Evolutionary conservation across 1,139 yeast species (phyloP).

Genomic region (Kluyveromyces sp.): DNA sequence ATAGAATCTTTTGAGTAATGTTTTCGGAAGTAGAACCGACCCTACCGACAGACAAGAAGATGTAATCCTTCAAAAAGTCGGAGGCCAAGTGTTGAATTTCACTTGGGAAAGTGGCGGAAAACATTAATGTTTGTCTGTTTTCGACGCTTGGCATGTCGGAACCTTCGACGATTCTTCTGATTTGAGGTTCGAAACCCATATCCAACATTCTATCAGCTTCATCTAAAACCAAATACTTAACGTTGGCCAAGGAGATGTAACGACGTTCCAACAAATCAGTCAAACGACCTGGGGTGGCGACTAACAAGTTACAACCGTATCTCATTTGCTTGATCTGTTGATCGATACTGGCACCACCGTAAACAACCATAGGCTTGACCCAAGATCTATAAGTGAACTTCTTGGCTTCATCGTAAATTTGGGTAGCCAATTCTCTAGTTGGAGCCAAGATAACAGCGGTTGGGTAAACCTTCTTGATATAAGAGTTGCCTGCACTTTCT

Average conservation of each 20-base stretch:
- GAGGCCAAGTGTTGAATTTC: slow-evolving; percentile 96
- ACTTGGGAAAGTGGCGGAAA: slow-evolving; percentile 97
- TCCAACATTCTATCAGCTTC: slow-evolving; percentile 99
- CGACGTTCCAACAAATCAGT: slow-evolving; percentile 95
- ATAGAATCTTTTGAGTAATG: slow-evolving; percentile 86
- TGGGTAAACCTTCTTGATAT: slow-evolving; percentile 80
- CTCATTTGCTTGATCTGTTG: slow-evolving; percentile 82
- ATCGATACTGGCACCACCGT: slow-evolving; percentile 96
- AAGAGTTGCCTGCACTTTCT: slow-evolving; percentile 37
- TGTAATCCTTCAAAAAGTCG: slow-evolving; percentile 91
- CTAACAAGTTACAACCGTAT: slow-evolving; percentile 90
- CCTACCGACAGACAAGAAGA: slow-evolving; percentile 94
- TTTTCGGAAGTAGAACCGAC: slow-evolving; percentile 98
- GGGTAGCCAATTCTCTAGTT: slow-evolving; percentile 96
- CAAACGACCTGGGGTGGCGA: slow-evolving; percentile 98
- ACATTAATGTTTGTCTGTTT: slow-evolving; percentile 94
- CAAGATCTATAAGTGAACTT: slow-evolving; percentile 97
- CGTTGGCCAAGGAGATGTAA: slow-evolving; percentile 77
- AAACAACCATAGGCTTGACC: slow-evolving; percentile 94
- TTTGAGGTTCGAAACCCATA: slow-evolving; percentile 99
- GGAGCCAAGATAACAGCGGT: slow-evolving; percentile 95
- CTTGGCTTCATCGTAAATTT: slow-evolving; percentile 91
- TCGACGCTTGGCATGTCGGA: slow-evolving; percentile 93
- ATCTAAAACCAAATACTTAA: slow-evolving; percentile 89
- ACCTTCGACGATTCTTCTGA: slow-evolving; percentile 94